Base-by-base conservation (phyloP, 805 yeast species). In the Cyberlindnera bimundalis region DNA sequence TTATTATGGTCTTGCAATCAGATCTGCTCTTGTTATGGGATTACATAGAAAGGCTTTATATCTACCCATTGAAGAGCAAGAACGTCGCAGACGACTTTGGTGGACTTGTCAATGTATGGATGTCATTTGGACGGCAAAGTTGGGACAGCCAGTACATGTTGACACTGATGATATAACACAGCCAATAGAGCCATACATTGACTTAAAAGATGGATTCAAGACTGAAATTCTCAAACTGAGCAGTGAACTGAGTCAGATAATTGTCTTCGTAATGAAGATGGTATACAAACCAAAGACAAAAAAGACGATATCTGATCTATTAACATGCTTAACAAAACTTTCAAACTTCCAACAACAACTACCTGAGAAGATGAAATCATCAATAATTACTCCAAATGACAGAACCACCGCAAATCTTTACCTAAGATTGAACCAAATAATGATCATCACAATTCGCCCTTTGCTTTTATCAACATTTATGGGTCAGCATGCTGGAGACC, bases 91-190 rank as follows among this genome's bases (percentile, higher is more conserved):
- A 42, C 55, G 66, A 34, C 50, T 65, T 4, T 66, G 70, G 69
- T 66, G 71, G 71, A 63, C 71, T 10, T 60, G 61, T 16, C 64
- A 59, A 45, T 54, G 61, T 6, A 52, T 65, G 50, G 67, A 65
- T 36, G 58, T 62, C 16, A 55, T 61, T 17, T 65, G 68, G 51
- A 58, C 64, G n/a, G 64, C 68, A 4, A 59, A 65, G 28, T 46
- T 64, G 18, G 61, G 68, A 16, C 58, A 63, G 26, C 69, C 70
- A 0, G 53, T 57, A n/a, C 66, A 59, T 43, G 59, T 65, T 27
- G 59, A 58, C 29, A 55, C 51, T 29, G 48, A 58, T 33, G 63
- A 61, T 43, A 60, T 64, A 10, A 64, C 61, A 29, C 58, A 58
- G 16, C 67, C 61, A 16, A 40, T 59, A 6, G 45, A 42, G 14